Conservation (phyloP, 306 rosid genomes). For the Gastrolobium villosum region DNA sequence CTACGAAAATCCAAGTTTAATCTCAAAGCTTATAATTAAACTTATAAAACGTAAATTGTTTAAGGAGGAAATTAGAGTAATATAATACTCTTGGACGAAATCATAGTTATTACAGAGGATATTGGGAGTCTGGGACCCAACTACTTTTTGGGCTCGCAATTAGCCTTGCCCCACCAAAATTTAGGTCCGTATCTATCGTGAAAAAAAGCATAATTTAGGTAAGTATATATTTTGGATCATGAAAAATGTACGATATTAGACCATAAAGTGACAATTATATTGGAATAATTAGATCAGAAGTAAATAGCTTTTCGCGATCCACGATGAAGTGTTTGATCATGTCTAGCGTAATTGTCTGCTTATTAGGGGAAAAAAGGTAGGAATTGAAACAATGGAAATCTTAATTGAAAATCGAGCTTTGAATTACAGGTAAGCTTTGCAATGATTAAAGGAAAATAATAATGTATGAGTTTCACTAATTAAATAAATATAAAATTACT, state of each 20-base stretch:
- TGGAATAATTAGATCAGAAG: neutral
- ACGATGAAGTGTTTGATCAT: constrained; percentile 20
- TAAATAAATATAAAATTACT: neutral
- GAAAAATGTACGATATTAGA: no score
- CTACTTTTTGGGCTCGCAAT: neutral
- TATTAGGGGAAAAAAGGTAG: neutral
- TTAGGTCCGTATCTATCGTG: neutral
- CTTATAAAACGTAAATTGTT: no score
- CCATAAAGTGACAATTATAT: neutral
- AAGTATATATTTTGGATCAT: no score
- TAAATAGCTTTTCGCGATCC: constrained; percentile 10
- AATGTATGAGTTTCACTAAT: neutral
- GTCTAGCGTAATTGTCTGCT: constrained; percentile 24
- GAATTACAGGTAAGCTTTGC: constrained; percentile 26
- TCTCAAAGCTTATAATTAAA: neutral
- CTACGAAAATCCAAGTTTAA: neutral
- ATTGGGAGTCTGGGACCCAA: neutral
- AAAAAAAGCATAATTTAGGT: neutral
- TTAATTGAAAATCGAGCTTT: constrained; percentile 34
- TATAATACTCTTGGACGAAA: neutral
- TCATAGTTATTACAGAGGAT: neutral
- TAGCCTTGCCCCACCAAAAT: neutral
- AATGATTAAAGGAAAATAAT: constrained; percentile 10
- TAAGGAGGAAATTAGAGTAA: neutral
- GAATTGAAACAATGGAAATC: constrained; percentile 26